Evolutionary conservation across 108 stramenopile genomes (phyloP).

Genomic region (Ochromonas danica): DNA sequence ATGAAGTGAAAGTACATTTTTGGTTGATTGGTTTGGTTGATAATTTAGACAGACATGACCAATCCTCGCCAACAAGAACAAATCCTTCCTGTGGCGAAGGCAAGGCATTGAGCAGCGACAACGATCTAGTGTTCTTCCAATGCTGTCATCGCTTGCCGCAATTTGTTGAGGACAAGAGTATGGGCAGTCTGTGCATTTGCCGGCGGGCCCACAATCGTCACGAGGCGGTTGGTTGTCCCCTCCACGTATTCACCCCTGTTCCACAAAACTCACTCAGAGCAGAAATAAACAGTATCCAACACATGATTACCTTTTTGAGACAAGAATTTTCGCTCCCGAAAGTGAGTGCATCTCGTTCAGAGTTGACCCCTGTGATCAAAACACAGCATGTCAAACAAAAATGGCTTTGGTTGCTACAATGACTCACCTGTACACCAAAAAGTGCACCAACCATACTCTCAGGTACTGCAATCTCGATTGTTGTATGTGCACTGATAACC

Average conservation of each 20-base stretch:
- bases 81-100: too few relatives aligned
- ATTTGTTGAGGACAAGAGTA: not conserved
- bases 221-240: not conserved
- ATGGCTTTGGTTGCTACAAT: too few relatives aligned
- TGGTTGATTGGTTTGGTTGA: too few relatives aligned
- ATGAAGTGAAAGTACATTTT: too few relatives aligned
- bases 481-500: not conserved
- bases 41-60: too few relatives aligned
- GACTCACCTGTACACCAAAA: not conserved
- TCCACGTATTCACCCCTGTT: conserved; percentile 15
- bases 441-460: not conserved
- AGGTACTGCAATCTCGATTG: conserved; percentile 1
- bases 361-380: not conserved
- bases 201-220: not conserved
- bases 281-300: not conserved
- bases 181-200: conserved; percentile 4
- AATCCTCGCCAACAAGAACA: too few relatives aligned
- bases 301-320: not conserved
- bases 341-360: not conserved
- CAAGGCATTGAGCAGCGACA: too few relatives aligned
- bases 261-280: not conserved
- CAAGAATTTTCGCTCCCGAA: not conserved
- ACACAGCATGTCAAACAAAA: too few relatives aligned
- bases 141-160: not conserved
- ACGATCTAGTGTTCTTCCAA: not conserved